Conservation (phyloP, 2,329 filamentous ascomycete species). For the Ophiosphaerella herpotricha region DNA sequence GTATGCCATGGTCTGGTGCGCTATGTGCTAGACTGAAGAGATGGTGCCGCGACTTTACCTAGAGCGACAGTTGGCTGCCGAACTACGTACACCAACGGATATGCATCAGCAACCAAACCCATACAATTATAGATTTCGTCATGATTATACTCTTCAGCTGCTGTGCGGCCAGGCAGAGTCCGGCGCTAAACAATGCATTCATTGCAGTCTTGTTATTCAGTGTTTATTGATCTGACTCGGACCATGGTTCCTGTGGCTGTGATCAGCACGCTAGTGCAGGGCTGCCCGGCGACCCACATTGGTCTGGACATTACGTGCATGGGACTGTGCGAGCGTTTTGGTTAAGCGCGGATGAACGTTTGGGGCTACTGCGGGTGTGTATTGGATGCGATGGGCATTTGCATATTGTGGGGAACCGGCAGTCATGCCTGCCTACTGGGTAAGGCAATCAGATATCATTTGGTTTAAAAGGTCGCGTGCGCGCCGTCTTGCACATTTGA, state of each 20-base stretch:
- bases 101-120: too few relatives aligned
- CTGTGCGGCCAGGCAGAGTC: too few relatives aligned
- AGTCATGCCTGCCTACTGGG: background rate
- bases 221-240: too few relatives aligned
- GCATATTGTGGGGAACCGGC: background rate
- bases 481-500: background rate
- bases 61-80: too few relatives aligned
- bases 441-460: too few relatives aligned
- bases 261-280: slow-evolving; percentile 5
- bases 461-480: background rate
- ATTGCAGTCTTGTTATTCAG: too few relatives aligned
- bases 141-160: too few relatives aligned
- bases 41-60: background rate
- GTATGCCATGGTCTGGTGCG: background rate
- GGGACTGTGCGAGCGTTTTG: background rate
- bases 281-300: slow-evolving; percentile 3
- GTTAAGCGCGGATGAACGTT: background rate
- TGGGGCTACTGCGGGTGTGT: slow-evolving; percentile 9
- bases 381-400: slow-evolving; percentile 2
- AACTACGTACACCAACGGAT: too few relatives aligned
- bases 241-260: background rate
- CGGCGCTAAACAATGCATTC: too few relatives aligned
- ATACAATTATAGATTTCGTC: too few relatives aligned
- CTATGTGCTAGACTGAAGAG: background rate
- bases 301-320: slow-evolving; percentile 3